Conservation (phyloP, 257 asterid species). For the Solanum raphanifolium region DNA sequence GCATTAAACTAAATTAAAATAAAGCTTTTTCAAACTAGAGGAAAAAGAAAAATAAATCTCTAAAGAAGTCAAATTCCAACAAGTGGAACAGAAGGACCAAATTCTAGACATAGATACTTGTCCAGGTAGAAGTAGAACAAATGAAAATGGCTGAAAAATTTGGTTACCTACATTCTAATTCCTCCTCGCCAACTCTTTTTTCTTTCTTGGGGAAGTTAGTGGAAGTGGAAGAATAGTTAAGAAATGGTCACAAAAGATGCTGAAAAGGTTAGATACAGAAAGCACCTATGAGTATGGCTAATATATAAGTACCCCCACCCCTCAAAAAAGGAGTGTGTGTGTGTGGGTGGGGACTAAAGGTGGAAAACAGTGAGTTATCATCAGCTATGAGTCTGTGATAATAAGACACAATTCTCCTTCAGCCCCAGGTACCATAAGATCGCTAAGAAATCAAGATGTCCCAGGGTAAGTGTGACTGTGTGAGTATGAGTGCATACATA, state of each 20-base stretch:
- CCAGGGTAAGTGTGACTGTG: background rate
- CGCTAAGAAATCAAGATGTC: background rate
- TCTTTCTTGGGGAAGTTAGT: background rate
- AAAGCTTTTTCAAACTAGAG: background rate
- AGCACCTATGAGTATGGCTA: background rate
- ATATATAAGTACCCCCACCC: background rate
- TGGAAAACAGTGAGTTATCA: background rate
- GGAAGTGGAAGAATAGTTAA: background rate
- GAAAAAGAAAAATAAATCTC: background rate
- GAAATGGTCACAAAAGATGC: background rate
- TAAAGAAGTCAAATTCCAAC: background rate
- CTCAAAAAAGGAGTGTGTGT: background rate
- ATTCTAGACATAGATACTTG: slow-evolving; percentile 21
- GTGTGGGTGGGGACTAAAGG: background rate
- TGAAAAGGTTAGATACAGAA: background rate
- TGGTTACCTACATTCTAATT: background rate
- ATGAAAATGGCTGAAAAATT: background rate
- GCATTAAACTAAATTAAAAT: slow-evolving; percentile 12
- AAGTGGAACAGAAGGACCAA: slow-evolving; percentile 1
- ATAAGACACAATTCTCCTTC: background rate
- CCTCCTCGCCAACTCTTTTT: background rate
- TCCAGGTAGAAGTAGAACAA: slow-evolving; percentile 10
- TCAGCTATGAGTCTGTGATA: background rate
- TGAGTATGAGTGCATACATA: background rate
- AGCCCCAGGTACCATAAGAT: background rate